Conservation (phyloP, 345 rosid species). For the Moricandia moricandioides region DNA sequence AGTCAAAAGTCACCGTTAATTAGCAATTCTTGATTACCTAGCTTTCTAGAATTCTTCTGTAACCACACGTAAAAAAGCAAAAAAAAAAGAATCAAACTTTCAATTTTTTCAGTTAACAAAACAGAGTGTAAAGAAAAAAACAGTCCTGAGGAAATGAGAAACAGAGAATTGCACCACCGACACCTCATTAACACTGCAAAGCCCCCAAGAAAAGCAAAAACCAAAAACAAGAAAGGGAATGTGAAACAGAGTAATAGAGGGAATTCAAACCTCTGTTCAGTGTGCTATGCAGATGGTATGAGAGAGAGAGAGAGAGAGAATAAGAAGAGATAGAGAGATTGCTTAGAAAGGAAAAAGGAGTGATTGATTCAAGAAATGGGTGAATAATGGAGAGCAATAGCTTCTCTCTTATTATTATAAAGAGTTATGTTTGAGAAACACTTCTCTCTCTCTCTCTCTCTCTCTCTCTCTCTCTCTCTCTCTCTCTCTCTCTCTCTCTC, state of each 20-base stretch:
- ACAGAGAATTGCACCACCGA: conserved; percentile 21
- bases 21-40: conserved; percentile 24
- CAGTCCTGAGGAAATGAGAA: not conserved
- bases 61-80: not conserved
- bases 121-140: not conserved
- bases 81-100: not conserved
- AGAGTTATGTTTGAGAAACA: not conserved
- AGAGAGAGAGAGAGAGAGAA: not conserved
- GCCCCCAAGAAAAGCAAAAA: not conserved
- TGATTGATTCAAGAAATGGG: not conserved
- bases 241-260: not conserved
- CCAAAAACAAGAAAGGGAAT: not conserved
- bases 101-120: conserved; percentile 1
- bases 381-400: not conserved
- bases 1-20: conserved; percentile 18
- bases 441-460: not conserved
- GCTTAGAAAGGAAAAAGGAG: not conserved
- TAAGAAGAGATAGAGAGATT: not conserved
- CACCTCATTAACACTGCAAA: conserved; percentile 9
- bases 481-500: not conserved
- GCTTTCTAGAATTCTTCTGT: conserved; percentile 14
- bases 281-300: not conserved
- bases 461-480: conserved; percentile 1
- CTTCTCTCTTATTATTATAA: not conserved
- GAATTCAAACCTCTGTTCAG: conserved; percentile 21